Conservation (phyloP, 2,329 filamentous ascomycete species). For the Dothistroma septosporum region DNA sequence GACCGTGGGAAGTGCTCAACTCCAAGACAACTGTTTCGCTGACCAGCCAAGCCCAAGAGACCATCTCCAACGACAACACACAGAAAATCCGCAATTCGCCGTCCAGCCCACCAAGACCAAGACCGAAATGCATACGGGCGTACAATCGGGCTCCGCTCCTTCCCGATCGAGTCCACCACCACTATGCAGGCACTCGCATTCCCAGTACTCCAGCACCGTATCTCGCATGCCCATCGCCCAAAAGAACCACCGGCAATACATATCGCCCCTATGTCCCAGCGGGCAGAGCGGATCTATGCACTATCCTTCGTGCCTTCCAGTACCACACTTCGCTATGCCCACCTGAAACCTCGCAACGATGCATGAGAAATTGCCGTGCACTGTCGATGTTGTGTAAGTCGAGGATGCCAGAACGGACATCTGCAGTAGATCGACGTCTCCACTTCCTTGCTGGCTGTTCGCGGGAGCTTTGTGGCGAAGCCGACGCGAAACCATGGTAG, state of each 20-base stretch:
- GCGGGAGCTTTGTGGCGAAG: not conserved
- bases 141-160: too few species aligned
- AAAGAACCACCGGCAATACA: not conserved
- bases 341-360: not conserved
- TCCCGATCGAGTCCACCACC: not conserved
- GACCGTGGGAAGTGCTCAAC: not conserved
- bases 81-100: not conserved
- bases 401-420: not conserved
- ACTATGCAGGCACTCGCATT: not conserved
- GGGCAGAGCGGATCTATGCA: not conserved
- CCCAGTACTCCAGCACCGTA: not conserved
- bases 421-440: not conserved
- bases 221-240: not conserved
- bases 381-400: not conserved
- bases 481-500: not conserved
- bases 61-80: not conserved
- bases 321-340: not conserved
- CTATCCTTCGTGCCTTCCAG: not conserved
- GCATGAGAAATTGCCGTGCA: not conserved
- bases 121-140: too few species aligned
- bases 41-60: not conserved
- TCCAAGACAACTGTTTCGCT: not conserved
- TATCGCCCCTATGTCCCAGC: not conserved
- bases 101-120: not conserved
- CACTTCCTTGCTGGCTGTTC: too few species aligned